phyloP scores from a whole-genome alignment of 352 stramenopile species.

The Phytophthora europaea region DNA sequence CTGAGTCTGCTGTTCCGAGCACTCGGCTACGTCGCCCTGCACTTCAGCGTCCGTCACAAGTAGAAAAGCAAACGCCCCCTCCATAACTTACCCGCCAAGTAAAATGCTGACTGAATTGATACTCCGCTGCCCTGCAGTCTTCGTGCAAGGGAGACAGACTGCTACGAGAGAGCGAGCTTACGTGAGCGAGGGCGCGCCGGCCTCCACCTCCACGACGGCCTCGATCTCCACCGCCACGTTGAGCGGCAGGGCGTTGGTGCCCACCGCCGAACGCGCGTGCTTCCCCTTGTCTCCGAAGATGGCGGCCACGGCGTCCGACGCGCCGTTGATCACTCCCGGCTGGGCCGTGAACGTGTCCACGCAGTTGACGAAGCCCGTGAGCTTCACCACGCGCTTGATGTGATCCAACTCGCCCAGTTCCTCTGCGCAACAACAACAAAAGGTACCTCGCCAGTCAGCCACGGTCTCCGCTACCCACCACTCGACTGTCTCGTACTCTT shows the following conservation, averaged over 20 bases:
- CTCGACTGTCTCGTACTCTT: conserved; percentile 61
- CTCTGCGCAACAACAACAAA: conserved; percentile 33
- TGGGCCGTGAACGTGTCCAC: conserved; percentile 91
- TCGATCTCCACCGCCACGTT: conserved; percentile 97
- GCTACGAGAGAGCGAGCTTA: conserved; percentile 4
- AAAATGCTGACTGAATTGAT: conserved; percentile 20
- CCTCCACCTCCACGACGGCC: conserved; percentile 94
- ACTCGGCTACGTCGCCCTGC: conserved; percentile 45
- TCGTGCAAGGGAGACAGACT: conserved; percentile 8
- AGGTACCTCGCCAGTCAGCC: not conserved
- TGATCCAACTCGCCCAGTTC: conserved; percentile 92
- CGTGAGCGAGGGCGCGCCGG: conserved; percentile 35
- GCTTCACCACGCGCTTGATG: conserved; percentile 94
- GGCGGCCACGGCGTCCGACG: conserved; percentile 91
- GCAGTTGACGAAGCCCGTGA: conserved; percentile 97
- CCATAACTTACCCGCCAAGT: conserved; percentile 18
- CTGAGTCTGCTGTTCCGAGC: conserved; percentile 54
- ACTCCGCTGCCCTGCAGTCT: conserved; percentile 18
- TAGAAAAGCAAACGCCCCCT: conserved; percentile 13
- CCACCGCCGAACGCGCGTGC: conserved; percentile 94
- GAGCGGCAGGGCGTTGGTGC: conserved; percentile 95
- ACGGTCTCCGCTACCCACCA: conserved; percentile 4
- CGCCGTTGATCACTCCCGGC: conserved; percentile 95
- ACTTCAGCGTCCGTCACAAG: conserved; percentile 31
- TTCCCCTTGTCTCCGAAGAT: conserved; percentile 90